Percentiles rank a stretch among this genome's conserved stretches.
These are phyloP conservation scores for Claviceps spartinae DNA, from an alignment of 2,329 filamentous ascomycete genomes.

Conservation along the genomic window DNA sequence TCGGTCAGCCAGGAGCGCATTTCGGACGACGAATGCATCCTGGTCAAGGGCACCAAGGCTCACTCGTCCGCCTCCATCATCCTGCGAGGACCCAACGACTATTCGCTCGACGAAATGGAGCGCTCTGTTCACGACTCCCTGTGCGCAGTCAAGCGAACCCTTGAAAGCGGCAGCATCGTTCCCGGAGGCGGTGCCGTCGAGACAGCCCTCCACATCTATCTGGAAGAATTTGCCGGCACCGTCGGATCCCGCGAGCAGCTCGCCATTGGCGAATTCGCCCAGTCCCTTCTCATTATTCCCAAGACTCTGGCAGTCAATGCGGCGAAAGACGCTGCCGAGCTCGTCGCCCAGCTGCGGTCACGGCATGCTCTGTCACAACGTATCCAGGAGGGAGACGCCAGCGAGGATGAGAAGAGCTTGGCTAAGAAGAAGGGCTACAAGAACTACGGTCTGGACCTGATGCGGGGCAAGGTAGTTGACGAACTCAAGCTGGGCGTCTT, in stretches of 20 bases:
- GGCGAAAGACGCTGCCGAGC: constrained; percentile 88
- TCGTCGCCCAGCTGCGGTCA: constrained; percentile 88
- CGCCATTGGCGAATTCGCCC: constrained; percentile 93
- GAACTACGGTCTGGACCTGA: constrained; percentile 92
- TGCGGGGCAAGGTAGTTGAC: constrained; percentile 81
- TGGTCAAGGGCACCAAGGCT: constrained; percentile 89
- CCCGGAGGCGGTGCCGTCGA: constrained; percentile 93
- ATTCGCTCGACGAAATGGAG: constrained; percentile 97
- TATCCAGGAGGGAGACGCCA: constrained; percentile 69
- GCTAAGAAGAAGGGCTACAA: constrained; percentile 95
- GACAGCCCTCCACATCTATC: constrained; percentile 97
- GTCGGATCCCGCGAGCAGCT: constrained; percentile 95
- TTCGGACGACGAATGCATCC: constrained; percentile 95
- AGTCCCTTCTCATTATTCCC: constrained; percentile 84
- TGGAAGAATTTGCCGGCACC: constrained; percentile 96
- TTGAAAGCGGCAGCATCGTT: constrained; percentile 93
- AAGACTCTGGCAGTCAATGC: constrained; percentile 96
- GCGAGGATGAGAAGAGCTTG: constrained; percentile 76
- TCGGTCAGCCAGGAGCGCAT: constrained; percentile 98
- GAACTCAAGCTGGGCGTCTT: constrained; percentile 88
- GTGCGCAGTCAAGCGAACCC: constrained; percentile 89
- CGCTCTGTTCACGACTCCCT: constrained; percentile 94
- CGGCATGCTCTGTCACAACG: constrained; percentile 90
- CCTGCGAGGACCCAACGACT: constrained; percentile 90
- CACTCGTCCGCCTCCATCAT: constrained; percentile 93